Conservation (phyloP, 1,284 basidiomycete genomes). For the Trametes polyzona region DNA sequence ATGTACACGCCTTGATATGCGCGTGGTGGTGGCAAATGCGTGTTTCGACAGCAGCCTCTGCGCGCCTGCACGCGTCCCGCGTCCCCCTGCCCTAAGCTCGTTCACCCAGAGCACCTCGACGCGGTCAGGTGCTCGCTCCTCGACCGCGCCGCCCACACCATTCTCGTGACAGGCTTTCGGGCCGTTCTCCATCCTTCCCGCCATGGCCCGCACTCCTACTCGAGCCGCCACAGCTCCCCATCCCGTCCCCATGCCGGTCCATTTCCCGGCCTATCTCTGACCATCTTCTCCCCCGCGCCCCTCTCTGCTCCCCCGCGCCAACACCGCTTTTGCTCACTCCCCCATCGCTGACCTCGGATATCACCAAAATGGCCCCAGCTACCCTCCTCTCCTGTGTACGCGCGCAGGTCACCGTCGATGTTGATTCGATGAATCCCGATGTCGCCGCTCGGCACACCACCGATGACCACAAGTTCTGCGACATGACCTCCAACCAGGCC, state of each 20-base stretch:
- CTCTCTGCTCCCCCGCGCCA: background rate
- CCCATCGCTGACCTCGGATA: background rate
- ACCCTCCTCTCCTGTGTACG: slow-evolving; percentile 45
- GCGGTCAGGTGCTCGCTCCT: slow-evolving; percentile 3
- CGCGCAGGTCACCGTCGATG: slow-evolving; percentile 44
- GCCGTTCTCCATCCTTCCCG: background rate
- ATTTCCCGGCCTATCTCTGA: background rate
- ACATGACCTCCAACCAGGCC: slow-evolving; percentile 59
- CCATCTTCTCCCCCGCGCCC: background rate
- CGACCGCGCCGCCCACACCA: background rate
- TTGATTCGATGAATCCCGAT: slow-evolving; percentile 54
- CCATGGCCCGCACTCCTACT: background rate
- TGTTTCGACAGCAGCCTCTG: no score
- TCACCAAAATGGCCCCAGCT: slow-evolving; percentile 14
- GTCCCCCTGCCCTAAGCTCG: background rate
- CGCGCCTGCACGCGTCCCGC: background rate
- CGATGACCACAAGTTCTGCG: slow-evolving; percentile 39
- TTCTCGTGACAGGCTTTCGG: background rate
- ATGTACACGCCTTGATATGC: no score
- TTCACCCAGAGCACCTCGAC: background rate
- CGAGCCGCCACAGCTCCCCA: background rate
- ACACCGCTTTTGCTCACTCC: background rate
- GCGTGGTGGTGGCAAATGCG: no score
- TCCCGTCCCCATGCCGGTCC: background rate
- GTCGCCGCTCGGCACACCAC: slow-evolving; percentile 43